Conservation (phyloP, 148 eudicot species). For the Cornus suecica region DNA sequence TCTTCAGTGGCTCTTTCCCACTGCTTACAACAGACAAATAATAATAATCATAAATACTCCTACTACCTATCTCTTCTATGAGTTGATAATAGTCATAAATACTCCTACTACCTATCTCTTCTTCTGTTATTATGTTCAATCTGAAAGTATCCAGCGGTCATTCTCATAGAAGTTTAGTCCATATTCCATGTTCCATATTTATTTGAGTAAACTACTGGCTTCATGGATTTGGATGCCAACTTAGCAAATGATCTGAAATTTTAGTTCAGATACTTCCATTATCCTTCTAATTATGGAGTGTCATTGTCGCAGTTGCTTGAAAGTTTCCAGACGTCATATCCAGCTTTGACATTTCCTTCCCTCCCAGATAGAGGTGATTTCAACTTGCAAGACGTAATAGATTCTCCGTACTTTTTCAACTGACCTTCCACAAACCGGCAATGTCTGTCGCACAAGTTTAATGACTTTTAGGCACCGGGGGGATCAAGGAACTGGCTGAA, state of each 20-base stretch:
- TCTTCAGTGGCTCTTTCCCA: too few relatives aligned
- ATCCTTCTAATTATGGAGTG: not conserved
- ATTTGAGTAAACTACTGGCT: not conserved
- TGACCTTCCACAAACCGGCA: slow-evolving; percentile 20
- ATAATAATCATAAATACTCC: too few relatives aligned
- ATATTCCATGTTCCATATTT: not conserved
- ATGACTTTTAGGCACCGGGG: not conserved
- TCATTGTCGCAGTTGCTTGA: slow-evolving; percentile 58
- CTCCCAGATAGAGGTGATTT: slow-evolving; percentile 74
- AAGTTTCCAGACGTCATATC: slow-evolving; percentile 64
- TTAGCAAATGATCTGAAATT: not conserved
- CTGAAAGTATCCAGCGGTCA: not conserved
- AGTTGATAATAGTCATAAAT: not conserved
- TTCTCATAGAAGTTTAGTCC: not conserved
- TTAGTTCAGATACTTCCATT: not conserved
- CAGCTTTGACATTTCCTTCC: slow-evolving; percentile 59
- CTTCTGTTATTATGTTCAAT: not conserved
- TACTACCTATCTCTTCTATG: not conserved
- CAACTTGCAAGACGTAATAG: slow-evolving; percentile 58
- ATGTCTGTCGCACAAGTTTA: not conserved
- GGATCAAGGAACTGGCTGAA: slow-evolving; percentile 1
- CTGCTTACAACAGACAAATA: too few relatives aligned
- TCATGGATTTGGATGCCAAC: not conserved
- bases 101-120: too few relatives aligned
- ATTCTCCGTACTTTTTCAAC: slow-evolving; percentile 88